These are phyloP conservation scores for Penicillium egyptiacum DNA, from an alignment of 495 filamentous ascomycete genomes.

Conservation along the genomic window DNA sequence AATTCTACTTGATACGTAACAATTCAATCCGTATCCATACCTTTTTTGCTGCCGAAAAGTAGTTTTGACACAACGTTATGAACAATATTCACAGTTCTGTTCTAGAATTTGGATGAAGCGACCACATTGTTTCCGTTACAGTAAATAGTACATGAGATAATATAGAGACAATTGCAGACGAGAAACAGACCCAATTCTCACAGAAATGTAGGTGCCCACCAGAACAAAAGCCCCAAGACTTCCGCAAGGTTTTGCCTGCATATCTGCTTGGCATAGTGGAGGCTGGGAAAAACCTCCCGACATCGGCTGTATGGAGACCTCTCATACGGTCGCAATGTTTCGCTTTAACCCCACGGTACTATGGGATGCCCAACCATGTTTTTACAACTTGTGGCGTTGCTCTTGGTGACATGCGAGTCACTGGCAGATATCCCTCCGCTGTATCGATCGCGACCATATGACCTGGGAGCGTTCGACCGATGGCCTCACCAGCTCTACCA, in stretches of 20 bases:
- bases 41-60: no score
- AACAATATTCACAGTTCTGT: no score
- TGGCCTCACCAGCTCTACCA: conserved; percentile 4
- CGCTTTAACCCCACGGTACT: not conserved
- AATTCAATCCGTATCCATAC: no score
- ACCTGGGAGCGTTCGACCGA: conserved; percentile 2
- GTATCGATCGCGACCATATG: conserved; percentile 5
- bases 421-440: conserved; percentile 1
- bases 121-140: not conserved
- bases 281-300: not conserved
- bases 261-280: not conserved
- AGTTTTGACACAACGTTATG: not conserved
- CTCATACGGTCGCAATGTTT: not conserved
- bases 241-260: not conserved
- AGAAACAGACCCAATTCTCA: not conserved
- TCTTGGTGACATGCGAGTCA: not conserved
- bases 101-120: no score
- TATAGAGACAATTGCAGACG: not conserved
- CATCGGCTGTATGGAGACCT: not conserved
- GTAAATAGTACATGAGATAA: not conserved
- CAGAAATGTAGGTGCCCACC: not conserved
- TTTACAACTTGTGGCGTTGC: no score
- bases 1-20: no score
- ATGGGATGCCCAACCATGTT: not conserved
- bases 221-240: not conserved